Base-by-base conservation (phyloP, 495 filamentous ascomycete species). In the Cercophora scortea region DNA sequence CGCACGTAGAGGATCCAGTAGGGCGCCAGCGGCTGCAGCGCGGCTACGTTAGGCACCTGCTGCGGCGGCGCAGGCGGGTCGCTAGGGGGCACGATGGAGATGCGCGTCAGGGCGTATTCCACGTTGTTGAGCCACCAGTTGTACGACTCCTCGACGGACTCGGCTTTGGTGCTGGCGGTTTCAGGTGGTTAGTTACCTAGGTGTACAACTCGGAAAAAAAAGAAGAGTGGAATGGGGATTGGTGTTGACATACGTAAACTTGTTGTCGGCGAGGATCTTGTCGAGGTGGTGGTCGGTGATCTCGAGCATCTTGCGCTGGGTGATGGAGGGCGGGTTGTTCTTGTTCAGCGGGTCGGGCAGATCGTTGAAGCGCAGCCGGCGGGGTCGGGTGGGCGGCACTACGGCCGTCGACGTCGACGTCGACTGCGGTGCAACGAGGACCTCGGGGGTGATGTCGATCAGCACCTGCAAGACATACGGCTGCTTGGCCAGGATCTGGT, bases 71-170 rank as follows among this genome's bases (percentile, higher is more conserved):
- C 52, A 1, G 61, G 49, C 32, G 56, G n/a, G 13, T 49, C 16
- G 41, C 15, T 42, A 13, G 12, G 11, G 15, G 41, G 41, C 8
- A 8, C 18, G 43, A 9, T 13, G 25, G 19, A 33, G 47, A 62
- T 58, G 36, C 63, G 61, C 33, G 60, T 66, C 42, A 76, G 56
- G n/a, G 58, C 53, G 25, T 70, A 76, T 54, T 75, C 72, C 39
- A 73, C 50, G 32, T 63, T 63, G 16, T 71, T 65, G 32, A 61
- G 57, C 49, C 67, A 69, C 62, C 71, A 76, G 6, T 64, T 61
- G 54, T 73, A 69, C 19, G 67, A 63, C 50, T 76, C 72, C 44
- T 73, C 69, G n/a, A 75, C 56, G 6, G 63, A 50, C 50, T 71
- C 65, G 41, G 56, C 64, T 39, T 62, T 70, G 50, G 61, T 60